Percentiles rank a stretch among this genome's conserved stretches.
These are phyloP conservation scores for Nicotiana tomentosiformis DNA, from an alignment of 257 asterid genomes.

Conservation along the genomic window DNA sequence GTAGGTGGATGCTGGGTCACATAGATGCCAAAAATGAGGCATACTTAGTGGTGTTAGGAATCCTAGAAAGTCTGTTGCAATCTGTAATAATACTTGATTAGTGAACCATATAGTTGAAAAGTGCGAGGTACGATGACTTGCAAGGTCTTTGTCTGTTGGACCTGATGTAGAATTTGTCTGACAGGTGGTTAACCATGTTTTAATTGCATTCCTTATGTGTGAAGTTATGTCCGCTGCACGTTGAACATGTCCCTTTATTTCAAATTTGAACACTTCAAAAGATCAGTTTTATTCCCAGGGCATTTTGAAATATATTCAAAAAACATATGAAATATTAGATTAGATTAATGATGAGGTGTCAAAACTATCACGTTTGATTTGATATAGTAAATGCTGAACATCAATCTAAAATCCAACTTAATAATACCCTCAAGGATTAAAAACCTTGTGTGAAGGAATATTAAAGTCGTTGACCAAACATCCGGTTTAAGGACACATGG, in stretches of 20 bases:
- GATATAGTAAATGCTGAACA: not conserved
- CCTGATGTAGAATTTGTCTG: not conserved
- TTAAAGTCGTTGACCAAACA: no score
- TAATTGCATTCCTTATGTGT: not conserved
- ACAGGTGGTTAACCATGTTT: not conserved
- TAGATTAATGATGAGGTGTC: no score
- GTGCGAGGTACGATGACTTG: not conserved
- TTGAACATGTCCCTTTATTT: not conserved
- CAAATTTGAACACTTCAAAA: not conserved
- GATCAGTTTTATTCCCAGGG: no score
- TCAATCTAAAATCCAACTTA: not conserved
- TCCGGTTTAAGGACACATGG: no score
- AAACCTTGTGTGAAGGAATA: no score
- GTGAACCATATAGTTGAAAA: slow-evolving; percentile 6
- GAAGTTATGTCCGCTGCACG: not conserved
- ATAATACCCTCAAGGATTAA: not conserved
- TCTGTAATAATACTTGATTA: not conserved
- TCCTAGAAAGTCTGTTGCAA: not conserved
- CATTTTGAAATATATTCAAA: no score
- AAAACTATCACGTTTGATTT: no score
- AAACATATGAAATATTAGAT: no score
- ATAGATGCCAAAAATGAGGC: not conserved
- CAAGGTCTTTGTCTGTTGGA: not conserved
- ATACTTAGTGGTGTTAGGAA: not conserved
- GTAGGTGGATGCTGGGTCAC: not conserved